Evolutionary conservation across 306 rosid species (phyloP), one percentile per base, ranked within the genome.

Genomic region (Trifolium subterraneum): DNA sequence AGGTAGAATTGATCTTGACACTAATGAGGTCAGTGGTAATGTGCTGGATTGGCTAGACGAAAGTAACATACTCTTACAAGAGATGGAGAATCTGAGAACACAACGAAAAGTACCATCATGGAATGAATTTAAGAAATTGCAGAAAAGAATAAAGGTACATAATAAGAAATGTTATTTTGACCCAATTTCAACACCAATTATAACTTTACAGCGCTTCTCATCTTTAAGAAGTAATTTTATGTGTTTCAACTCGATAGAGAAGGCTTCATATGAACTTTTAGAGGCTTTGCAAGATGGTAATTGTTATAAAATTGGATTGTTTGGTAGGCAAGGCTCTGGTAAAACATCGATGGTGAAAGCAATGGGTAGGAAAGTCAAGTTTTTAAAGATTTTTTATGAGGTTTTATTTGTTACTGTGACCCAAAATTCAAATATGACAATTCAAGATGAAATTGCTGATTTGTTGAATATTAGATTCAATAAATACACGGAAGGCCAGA

Each of bases 361-460:
- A 19, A 59, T 68, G 23, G 27, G 60, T 42, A 31, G 68, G 35
- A 58, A 58, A 45, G 69, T 68, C 18, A 19, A 29, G 54, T 14
- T 16, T 2, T 44, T 68, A 3, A 31, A 45, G 1, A 25, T 59
- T 19, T 68, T 76, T 58, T 3, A 58, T 47, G 8, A 0, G 10
- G 61, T 68, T 56, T 1, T 56, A 23, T 58, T 76, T 76, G 66
- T 54, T 23, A 42, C 8, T 29, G 80, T 68, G 68, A 67, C 80
- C 25, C 39, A 76, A 33, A 68, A 39, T 8, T 61, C 60, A 16
- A 29, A 68, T 44, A 16, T 68, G 11, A 13, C 7, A 6, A 73
- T 79, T 36, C 83, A 79, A 58, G 35, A 54, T 4, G 50, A 75
- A 41, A 70, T 79, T 18, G 83, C 79, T n/a, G 75, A 79, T 5